Base-by-base conservation (phyloP, 257 asterid genomes). In the Petunia secreta region DNA sequence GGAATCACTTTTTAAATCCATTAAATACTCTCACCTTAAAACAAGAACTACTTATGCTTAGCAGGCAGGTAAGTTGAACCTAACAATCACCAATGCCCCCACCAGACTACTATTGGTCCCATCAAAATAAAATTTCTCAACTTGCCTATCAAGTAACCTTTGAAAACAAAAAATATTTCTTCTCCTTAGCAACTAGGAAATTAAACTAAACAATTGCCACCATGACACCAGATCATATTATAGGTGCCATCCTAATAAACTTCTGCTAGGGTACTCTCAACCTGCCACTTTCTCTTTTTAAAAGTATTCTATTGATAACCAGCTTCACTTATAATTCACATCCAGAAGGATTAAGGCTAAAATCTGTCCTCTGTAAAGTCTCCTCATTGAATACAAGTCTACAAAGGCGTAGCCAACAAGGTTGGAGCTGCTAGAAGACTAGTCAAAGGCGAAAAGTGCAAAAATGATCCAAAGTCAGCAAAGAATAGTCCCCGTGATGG, bases 321-420 rank as follows among this genome's bases (percentile, higher is more conserved):
- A 13, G 11, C 46, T 52, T 62, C 34, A 73, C 78, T 50, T 73
- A 36, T 36, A 50, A 25, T 34, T 48, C 77, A 63, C 4, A 63
- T 67, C 62, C 6, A 73, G 46, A 57, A 73, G 13, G 36, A 50
- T 34, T 73, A 34, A 73, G 57, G 46, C 77, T 73, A 50, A n/a
- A 48, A 50, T 34, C 62, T 34, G 25, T 73, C 46, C 43, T 34
- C 44, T 10, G 25, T 48, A 4, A 71, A 71, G 41, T 25, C 34
- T 71, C 44, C 77, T 9, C 60, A 10, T 34, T 5, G 34, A 34
- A 10, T 71, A 71, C 25, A 10, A 39, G 25, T 73, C 34, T 73
- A 11, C 62, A 13, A 52, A 50, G 14, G 48, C 77, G 10, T 34
- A 36, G 6, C 14, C 78, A 50, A 34, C 25, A 73, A 71, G 62